These are phyloP conservation scores for Raphanus hybrid DNA, from an alignment of 441 rosid species.

Conservation along the genomic window DNA sequence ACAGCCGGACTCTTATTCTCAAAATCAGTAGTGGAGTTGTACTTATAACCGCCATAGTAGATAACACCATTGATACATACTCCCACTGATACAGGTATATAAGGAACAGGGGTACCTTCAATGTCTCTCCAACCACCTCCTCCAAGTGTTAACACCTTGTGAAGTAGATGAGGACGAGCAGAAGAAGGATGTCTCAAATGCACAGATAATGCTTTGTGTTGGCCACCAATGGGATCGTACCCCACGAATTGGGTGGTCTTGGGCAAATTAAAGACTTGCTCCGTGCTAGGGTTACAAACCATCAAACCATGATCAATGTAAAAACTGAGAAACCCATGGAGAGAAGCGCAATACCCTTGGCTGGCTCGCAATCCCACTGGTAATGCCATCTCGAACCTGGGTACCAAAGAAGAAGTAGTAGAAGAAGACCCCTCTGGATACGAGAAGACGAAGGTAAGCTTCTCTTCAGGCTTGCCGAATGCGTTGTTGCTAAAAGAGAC, in stretches of 20 bases:
- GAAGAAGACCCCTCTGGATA: neutral
- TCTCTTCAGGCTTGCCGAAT: no score
- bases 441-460: neutral
- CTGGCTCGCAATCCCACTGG: neutral
- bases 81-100: neutral
- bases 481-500: no score
- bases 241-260: neutral
- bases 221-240: slow-evolving; percentile 1
- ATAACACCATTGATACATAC: slow-evolving; percentile 3
- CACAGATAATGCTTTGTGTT: neutral
- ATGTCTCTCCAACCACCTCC: neutral
- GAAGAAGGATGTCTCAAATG: neutral
- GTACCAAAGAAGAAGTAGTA: neutral
- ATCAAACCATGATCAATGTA: neutral
- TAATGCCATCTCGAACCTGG: neutral
- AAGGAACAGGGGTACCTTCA: neutral
- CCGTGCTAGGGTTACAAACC: slow-evolving; percentile 3
- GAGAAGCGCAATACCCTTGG: neutral
- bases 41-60: slow-evolving; percentile 2
- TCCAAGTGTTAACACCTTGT: neutral
- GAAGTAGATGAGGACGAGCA: neutral
- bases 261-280: neutral
- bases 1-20: neutral
- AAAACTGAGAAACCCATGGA: neutral
- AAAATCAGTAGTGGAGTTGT: neutral